Evolutionary conservation across 176 grass and related monocot species (phyloP), one percentile per base, ranked within the genome.

Genomic region (Aechmea fasciata): DNA sequence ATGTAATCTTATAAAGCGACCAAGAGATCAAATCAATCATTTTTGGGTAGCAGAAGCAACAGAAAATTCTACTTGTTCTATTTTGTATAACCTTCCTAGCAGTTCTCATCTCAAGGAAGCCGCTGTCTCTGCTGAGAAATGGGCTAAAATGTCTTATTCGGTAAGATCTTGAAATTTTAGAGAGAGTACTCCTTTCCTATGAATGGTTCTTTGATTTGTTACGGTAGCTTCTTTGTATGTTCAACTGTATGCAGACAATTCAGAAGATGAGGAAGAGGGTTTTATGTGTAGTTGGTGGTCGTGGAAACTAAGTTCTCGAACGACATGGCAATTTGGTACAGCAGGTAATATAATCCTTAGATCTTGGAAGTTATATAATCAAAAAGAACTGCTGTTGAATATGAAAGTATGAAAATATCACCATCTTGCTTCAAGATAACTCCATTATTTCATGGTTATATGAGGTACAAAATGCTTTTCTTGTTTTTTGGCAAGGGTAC

Each of bases 21-120:
- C 83, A 22, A 92, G 85, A 82, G 93, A 97, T 51, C 86, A 92
- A 79, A 79, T 61, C 11, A 92, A 82, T 78, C 75, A 72, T 76
- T 72, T 97, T 66, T 97, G 89, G 93, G 86, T 92, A 75, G 86
- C 84, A 24, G 89, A 97, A 62, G 86, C 89, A 72, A 97, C 77
- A 26, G 81, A 87, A 73, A 81, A 52, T 63, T 90, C 84, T 73
- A 92, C 65, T 20, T 87, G 72, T 71, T 69, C 66, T 85, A 57
- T 85, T 67, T 92, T 59, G 50, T 74, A 78, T 13, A 84, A 85
- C 63, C 78, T 97, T 62, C 62, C 81, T 75, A 85, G 73, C 85
- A 71, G 75, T 64, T 97, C 73, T 29, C 93, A 90, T 84, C 86
- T 92, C 50, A 92, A 90, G 75, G 74, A 84, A 73, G 79, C 71